A percentile compares a stretch with the other conserved stretches of the same genome.
These are phyloP conservation scores for Naematelia aurantialba DNA, from an alignment of 768 basidiomycete species.

Conservation along the genomic window DNA sequence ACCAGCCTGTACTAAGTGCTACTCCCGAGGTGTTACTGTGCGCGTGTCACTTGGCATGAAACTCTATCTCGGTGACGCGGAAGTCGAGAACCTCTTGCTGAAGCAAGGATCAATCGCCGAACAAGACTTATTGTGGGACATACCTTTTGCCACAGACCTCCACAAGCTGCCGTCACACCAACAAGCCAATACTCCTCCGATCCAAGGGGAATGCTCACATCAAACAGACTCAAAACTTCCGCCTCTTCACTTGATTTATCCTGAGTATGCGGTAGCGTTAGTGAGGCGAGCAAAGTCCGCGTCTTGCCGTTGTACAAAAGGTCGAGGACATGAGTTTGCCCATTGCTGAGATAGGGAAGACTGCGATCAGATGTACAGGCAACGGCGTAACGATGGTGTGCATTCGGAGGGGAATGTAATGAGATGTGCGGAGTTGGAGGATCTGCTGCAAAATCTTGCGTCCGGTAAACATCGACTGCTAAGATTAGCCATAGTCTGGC, in stretches of 20 bases:
- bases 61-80: not conserved
- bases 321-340: constrained; percentile 23
- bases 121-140: constrained; percentile 6
- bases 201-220: constrained; percentile 17
- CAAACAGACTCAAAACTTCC: constrained; percentile 15
- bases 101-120: not conserved
- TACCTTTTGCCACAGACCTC: constrained; percentile 41
- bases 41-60: not conserved
- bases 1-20: no score
- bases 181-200: constrained; percentile 24
- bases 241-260: constrained; percentile 7
- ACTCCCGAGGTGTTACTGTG: no score
- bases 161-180: constrained; percentile 41
- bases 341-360: constrained; percentile 42
- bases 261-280: constrained; percentile 5
- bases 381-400: constrained; percentile 44
- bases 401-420: constrained; percentile 45
- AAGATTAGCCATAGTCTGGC: constrained; percentile 5
- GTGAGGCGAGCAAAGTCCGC: constrained; percentile 14
- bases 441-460: constrained; percentile 44
- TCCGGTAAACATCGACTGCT: constrained; percentile 47
- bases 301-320: constrained; percentile 20
- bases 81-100: constrained; percentile 31
- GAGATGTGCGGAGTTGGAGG: constrained; percentile 50
- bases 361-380: constrained; percentile 30